Conservation (phyloP, 2,329 filamentous ascomycete genomes). For the Xylariaceae sp. region DNA sequence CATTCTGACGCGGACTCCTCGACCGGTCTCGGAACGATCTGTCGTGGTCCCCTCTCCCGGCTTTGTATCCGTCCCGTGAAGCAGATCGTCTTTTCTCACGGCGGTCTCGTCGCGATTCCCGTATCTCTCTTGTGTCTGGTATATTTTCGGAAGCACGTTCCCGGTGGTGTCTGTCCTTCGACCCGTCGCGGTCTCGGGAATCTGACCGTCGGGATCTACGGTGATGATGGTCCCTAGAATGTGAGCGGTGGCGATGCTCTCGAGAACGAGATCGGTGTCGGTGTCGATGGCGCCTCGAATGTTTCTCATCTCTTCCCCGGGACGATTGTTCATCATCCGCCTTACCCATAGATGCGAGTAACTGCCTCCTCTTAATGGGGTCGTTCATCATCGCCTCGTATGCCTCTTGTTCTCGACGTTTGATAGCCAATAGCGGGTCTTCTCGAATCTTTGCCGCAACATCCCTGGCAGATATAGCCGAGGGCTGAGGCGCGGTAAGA, state of each 20-base stretch:
- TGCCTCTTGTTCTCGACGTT: constrained; percentile 79
- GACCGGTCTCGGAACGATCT: constrained; percentile 29
- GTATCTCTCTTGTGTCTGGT: constrained; percentile 29
- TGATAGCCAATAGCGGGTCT: constrained; percentile 89
- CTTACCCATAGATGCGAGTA: constrained; percentile 60
- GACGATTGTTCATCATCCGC: constrained; percentile 39
- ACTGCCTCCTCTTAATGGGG: constrained; percentile 58
- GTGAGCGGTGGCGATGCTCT: constrained; percentile 37
- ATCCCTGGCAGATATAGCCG: constrained; percentile 68
- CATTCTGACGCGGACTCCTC: constrained; percentile 29
- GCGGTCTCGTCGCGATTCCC: constrained; percentile 21
- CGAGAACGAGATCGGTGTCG: constrained; percentile 32
- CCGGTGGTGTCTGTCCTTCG: constrained; percentile 37
- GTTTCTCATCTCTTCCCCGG: constrained; percentile 39
- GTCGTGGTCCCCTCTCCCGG: constrained; percentile 10
- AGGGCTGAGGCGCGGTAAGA: constrained; percentile 56
- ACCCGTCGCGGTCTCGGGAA: constrained; percentile 35
- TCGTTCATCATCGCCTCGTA: constrained; percentile 78
- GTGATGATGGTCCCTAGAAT: constrained; percentile 34
- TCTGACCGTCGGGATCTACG: constrained; percentile 39
- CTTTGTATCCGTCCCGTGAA: constrained; percentile 19
- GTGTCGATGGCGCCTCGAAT: constrained; percentile 37
- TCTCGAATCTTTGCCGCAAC: constrained; percentile 80
- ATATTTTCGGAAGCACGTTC: constrained; percentile 42
- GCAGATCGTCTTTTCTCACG: constrained; percentile 20